Percentiles rank a stretch among this genome's conserved stretches.
Conservation (phyloP, 352 stramenopile species). For the Globisporangium radiosum region DNA sequence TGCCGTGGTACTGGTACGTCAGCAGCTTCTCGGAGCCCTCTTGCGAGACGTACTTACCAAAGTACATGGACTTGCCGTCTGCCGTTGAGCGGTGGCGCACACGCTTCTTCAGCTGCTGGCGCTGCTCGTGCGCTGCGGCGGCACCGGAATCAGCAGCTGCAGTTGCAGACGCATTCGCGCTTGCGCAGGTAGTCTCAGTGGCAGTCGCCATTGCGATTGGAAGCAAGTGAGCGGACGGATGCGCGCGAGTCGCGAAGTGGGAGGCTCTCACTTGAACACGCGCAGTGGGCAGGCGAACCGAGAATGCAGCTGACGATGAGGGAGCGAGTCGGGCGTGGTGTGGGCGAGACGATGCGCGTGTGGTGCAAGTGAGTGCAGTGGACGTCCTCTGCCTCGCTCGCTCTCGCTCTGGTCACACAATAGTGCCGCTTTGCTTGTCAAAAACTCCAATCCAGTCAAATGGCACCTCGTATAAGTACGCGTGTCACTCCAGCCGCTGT, state of each 20-base stretch:
- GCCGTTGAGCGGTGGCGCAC: conserved; percentile 64
- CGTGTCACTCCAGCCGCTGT: too few relatives aligned
- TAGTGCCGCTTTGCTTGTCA: too few relatives aligned
- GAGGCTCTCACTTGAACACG: not conserved
- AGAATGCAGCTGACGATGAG: too few relatives aligned
- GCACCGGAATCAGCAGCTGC: not conserved
- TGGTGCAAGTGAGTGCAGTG: too few relatives aligned
- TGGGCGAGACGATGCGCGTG: too few relatives aligned
- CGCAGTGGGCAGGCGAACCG: not conserved
- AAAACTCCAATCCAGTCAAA: too few relatives aligned
- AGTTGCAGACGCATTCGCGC: not conserved
- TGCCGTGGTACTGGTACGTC: conserved; percentile 83
- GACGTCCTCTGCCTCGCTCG: too few relatives aligned
- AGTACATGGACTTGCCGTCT: conserved; percentile 83
- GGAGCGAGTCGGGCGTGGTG: too few relatives aligned
- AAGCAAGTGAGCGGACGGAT: too few relatives aligned
- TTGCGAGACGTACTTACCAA: conserved; percentile 83
- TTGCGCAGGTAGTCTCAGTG: conserved; percentile 1
- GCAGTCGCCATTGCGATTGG: conserved; percentile 6
- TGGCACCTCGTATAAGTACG: too few relatives aligned
- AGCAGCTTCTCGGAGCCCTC: conserved; percentile 81
- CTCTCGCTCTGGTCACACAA: too few relatives aligned
- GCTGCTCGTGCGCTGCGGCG: conserved; percentile 17
- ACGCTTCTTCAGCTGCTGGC: conserved; percentile 45
- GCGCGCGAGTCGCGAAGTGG: not conserved